Percentiles rank a stretch among this genome's conserved stretches.
These are phyloP conservation scores for Achaetomiella virescens DNA, from an alignment of 495 filamentous ascomycete species.

Conservation along the genomic window DNA sequence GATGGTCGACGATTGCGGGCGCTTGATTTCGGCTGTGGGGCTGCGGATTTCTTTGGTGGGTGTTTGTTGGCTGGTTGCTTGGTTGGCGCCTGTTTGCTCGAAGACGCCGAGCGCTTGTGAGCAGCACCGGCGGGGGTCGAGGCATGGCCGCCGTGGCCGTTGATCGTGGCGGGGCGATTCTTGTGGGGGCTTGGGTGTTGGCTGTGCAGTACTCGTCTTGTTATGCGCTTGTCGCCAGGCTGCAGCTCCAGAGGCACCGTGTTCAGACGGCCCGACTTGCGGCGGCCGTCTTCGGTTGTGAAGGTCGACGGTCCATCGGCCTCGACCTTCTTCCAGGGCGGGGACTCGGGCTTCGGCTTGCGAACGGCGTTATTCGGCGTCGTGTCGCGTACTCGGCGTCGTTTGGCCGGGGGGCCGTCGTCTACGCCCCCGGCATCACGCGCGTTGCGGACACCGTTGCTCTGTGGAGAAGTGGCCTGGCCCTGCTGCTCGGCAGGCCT, in stretches of 20 bases:
- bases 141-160: conserved; percentile 13
- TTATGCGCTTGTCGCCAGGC: conserved; percentile 55
- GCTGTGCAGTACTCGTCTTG: conserved; percentile 36
- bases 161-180: conserved; percentile 11
- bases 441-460: conserved; percentile 17
- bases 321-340: conserved; percentile 88
- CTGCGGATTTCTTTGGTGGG: conserved; percentile 13
- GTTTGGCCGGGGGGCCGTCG: conserved; percentile 61
- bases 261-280: conserved; percentile 83
- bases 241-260: conserved; percentile 63
- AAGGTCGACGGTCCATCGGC: conserved; percentile 85
- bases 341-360: conserved; percentile 55
- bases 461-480: conserved; percentile 11
- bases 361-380: conserved; percentile 33
- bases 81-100: conserved; percentile 14
- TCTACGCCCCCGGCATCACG: conserved; percentile 16
- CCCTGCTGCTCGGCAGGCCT: neutral
- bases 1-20: conserved; percentile 30
- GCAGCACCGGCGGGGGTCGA: conserved; percentile 10
- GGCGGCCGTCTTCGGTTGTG: conserved; percentile 62
- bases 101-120: conserved; percentile 14
- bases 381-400: conserved; percentile 55
- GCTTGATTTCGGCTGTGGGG: conserved; percentile 23
- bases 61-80: conserved; percentile 18
- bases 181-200: conserved; percentile 22